These are phyloP conservation scores for Exophiala calicioides DNA, from an alignment of 2,329 filamentous ascomycete species.

Conservation along the genomic window DNA sequence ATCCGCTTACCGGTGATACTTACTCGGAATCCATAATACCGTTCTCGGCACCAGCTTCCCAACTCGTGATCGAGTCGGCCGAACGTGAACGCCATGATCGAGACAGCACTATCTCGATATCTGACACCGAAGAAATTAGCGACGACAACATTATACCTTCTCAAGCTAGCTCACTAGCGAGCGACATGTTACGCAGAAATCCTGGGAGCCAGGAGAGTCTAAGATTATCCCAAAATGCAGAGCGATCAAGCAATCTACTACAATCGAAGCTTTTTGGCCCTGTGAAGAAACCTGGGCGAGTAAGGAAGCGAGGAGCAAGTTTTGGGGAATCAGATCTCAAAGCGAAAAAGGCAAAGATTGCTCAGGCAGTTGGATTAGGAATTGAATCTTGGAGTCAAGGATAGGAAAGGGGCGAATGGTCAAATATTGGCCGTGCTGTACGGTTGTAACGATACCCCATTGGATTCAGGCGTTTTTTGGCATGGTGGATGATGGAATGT, in stretches of 20 bases:
- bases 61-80: constrained; percentile 33
- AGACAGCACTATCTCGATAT: constrained; percentile 81
- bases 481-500: constrained; percentile 15
- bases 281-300: constrained; percentile 56
- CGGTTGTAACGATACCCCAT: constrained; percentile 26
- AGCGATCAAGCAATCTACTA: constrained; percentile 50
- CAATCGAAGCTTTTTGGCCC: constrained; percentile 66
- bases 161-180: constrained; percentile 75
- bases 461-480: constrained; percentile 15
- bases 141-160: constrained; percentile 71
- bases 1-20: constrained; percentile 50
- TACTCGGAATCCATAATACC: constrained; percentile 29
- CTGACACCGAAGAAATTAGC: constrained; percentile 55
- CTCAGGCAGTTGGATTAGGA: constrained; percentile 56
- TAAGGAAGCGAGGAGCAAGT: constrained; percentile 45
- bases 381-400: constrained; percentile 47
- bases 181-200: constrained; percentile 68
- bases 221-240: constrained; percentile 40
- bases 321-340: constrained; percentile 38
- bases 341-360: constrained; percentile 54
- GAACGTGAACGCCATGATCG: constrained; percentile 64
- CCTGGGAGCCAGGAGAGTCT: constrained; percentile 43
- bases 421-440: constrained; percentile 12
- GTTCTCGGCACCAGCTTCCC: constrained; percentile 33
- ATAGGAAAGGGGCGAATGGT: constrained; percentile 11